Evolutionary conservation across 1,284 basidiomycete species (phyloP).

Genomic region (Naganishia sp.): DNA sequence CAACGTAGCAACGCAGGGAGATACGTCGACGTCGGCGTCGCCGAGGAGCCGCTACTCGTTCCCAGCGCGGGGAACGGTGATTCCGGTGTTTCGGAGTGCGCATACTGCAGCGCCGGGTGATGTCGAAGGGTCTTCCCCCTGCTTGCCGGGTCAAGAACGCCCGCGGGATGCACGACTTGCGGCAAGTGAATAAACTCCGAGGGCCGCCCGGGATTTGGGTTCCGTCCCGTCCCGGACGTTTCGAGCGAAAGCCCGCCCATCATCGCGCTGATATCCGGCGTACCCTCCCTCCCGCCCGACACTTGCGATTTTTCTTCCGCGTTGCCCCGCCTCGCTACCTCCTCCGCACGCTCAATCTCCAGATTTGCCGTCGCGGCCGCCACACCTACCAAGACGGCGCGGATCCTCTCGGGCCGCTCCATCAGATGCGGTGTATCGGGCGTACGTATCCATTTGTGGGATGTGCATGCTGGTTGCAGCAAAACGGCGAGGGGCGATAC

Average conservation of each 20-base stretch:
- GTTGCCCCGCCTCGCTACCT: neutral
- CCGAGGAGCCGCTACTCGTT: conserved; percentile 16
- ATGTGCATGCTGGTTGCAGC: conserved; percentile 53
- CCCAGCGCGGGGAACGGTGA: conserved; percentile 44
- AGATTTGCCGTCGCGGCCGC: conserved; percentile 73
- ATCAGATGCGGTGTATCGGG: conserved; percentile 71
- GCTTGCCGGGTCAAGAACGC: conserved; percentile 3
- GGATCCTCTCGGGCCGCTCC: conserved; percentile 85
- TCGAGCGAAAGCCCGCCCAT: conserved; percentile 11
- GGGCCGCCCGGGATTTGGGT: neutral
- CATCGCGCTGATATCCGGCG: conserved; percentile 26
- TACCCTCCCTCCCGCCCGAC: conserved; percentile 5
- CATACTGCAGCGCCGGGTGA: conserved; percentile 23
- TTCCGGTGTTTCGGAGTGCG: conserved; percentile 37
- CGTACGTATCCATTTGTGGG: conserved; percentile 76
- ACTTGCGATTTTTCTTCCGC: neutral
- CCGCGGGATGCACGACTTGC: conserved; percentile 11
- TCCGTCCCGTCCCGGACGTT: neutral
- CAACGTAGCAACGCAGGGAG: conserved; percentile 56
- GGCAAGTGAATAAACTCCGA: conserved; percentile 25
- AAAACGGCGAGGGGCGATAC: conserved; percentile 47
- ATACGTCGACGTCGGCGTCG: conserved; percentile 41
- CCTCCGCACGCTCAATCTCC: conserved; percentile 54
- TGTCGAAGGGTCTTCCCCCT: conserved; percentile 9
- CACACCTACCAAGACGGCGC: conserved; percentile 76